Evolutionary conservation across 1,284 basidiomycete species (phyloP), one percentile per base, ranked within the genome.

Genomic region (Afroboletus lepidellus): DNA sequence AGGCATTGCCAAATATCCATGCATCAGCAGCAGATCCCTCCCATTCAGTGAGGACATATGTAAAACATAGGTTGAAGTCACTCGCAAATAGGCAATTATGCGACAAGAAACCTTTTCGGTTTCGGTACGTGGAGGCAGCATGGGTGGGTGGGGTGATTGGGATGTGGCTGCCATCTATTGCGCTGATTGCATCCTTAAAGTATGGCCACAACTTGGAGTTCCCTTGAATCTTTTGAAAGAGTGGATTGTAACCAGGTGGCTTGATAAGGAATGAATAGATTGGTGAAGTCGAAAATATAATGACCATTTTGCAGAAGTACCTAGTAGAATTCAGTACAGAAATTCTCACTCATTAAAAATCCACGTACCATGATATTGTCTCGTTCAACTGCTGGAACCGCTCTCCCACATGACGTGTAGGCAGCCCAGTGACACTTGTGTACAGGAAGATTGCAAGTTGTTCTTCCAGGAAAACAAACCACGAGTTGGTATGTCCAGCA

Each of bases 71-170:
- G n/a, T 47, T 3, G 12, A 59, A 59, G 8, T 48, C 3, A 2
- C 41, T 50, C 0, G 30, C 12, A 13, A 57, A 57, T 0, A 56
- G 18, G 0, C 3, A 2, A 27, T 67, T 67, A 8, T 61, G 54
- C 0, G 39, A 56, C 0, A 57, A 8, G 6, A 47, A 50, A 0
- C 58, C 64, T 32, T 67, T 67, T 0, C 37, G 8, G 24, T 64
- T 64, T 0, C 37, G n/a, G 29, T 25, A 57, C 18, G 2, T n/a
- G 13, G 3, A 11, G 7, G 0, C 1, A 3, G 25, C 16, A 1
- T 3, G 4, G 5, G 3, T 3, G 0, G 9, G 21, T 5, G 37
- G 24, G 1, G 38, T 6, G 5, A 36, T 8, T 5, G 37, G 44
- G 2, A 33, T 57, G 11, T 60, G 58, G 24, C 41, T 56, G 0